phyloP scores from a whole-genome alignment of 805 yeast species.

The Metschnikowia lachancei region DNA sequence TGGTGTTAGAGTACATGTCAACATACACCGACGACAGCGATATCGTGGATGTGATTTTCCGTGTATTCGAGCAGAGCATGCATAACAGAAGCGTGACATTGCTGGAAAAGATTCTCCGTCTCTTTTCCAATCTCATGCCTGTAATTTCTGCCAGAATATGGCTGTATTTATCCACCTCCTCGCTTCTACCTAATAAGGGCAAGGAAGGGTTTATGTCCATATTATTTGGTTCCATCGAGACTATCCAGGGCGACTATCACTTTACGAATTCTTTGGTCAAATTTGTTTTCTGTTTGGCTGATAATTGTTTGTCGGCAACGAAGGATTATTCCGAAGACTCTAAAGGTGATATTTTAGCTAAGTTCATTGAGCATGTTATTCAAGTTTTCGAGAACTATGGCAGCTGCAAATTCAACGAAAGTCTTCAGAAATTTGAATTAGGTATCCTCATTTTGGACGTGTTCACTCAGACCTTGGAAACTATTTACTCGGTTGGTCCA shows the following conservation, averaged over 20 bases:
- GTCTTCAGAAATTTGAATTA: conserved; percentile 58
- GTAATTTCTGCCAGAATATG: conserved; percentile 68
- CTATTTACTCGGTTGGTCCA: conserved; percentile 55
- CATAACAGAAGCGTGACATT: conserved; percentile 50
- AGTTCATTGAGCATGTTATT: conserved; percentile 54
- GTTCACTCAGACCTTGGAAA: conserved; percentile 52
- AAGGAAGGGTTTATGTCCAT: conserved; percentile 63
- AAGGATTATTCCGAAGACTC: conserved; percentile 31
- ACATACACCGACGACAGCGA: conserved; percentile 55
- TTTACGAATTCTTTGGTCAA: conserved; percentile 63
- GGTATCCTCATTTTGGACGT: conserved; percentile 54
- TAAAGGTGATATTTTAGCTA: conserved; percentile 54
- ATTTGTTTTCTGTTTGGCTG: conserved; percentile 51
- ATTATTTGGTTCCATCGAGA: conserved; percentile 69
- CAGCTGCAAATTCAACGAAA: conserved; percentile 61
- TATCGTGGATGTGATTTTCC: conserved; percentile 57
- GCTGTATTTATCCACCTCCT: conserved; percentile 70
- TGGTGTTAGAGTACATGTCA: conserved; percentile 40
- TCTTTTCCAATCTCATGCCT: conserved; percentile 48
- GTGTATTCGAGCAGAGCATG: conserved; percentile 66
- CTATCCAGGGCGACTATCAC: conserved; percentile 61
- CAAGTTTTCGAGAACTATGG: conserved; percentile 71
- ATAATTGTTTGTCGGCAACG: conserved; percentile 44
- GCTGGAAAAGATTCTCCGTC: conserved; percentile 45
- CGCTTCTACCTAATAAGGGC: conserved; percentile 55